A percentile compares a stretch with the other conserved stretches of the same genome.
These are phyloP conservation scores for Sapria himalayana DNA, from an alignment of 345 rosid species.

Conservation along the genomic window DNA sequence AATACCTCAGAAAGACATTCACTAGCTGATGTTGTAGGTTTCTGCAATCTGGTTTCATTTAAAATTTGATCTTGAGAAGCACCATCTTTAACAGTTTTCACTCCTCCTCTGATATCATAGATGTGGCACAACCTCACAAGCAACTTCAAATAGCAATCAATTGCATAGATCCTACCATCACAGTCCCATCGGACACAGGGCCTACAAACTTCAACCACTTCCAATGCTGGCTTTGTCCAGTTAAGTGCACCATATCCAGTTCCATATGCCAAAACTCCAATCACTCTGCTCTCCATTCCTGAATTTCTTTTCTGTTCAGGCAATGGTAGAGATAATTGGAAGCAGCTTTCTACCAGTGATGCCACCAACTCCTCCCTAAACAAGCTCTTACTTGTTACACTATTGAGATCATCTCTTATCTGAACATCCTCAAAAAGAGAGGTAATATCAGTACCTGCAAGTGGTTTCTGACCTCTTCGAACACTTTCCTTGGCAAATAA, in stretches of 20 bases:
- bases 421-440: slow-evolving; percentile 90
- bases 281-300: slow-evolving; percentile 97
- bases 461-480: slow-evolving; percentile 94
- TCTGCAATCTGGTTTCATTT: slow-evolving; percentile 83
- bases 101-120: slow-evolving; percentile 93
- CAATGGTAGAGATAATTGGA: slow-evolving; percentile 89
- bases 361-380: slow-evolving; percentile 95
- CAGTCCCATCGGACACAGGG: slow-evolving; percentile 99
- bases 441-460: slow-evolving; percentile 83
- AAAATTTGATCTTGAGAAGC: slow-evolving; percentile 95
- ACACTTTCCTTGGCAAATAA: slow-evolving; percentile 93
- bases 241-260: slow-evolving; percentile 96
- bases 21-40: slow-evolving; percentile 83
- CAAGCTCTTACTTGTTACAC: slow-evolving; percentile 55
- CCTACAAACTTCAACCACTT: slow-evolving; percentile 92
- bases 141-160: slow-evolving; percentile 89
- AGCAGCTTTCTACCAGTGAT: slow-evolving; percentile 92
- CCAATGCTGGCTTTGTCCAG: slow-evolving; percentile 96
- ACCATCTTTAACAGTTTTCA: slow-evolving; percentile 88
- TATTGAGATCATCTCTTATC: slow-evolving; percentile 76
- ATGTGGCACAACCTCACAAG: slow-evolving; percentile 87
- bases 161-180: slow-evolving; percentile 89
- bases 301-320: slow-evolving; percentile 78
- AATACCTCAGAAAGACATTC: slow-evolving; percentile 70
- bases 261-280: slow-evolving; percentile 96